Base-by-base conservation (phyloP, 805 yeast species). In the Starmerella lactis-condensi region DNA sequence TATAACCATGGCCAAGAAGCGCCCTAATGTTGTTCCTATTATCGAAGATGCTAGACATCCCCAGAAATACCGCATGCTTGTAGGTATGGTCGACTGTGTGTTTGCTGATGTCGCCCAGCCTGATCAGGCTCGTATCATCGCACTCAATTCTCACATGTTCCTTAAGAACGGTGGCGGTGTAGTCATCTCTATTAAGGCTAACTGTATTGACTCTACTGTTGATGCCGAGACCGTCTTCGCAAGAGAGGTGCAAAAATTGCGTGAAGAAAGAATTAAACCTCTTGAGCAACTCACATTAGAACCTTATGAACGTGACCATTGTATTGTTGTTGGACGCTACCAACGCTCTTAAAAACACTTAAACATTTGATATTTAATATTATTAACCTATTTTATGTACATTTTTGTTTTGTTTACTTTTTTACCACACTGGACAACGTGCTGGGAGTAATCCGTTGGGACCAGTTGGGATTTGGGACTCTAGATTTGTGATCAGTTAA, bases 51-150 rank as follows among this genome's bases (percentile, higher is more conserved):
- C 98, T 43, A 83, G 98, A 69, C 98, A 89, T 65, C 98, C 98
- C 54, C 98, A 89, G 60, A 89, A 89, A 64, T 89, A 89, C 75
- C 75, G 98, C 68, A 89, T 89, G 98, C 70, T 89, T 51, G 67
- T 89, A 42, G 93, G 95, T 52, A 89, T 89, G 98, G 98, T 89
- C 45, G 98, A 89, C 61, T 79, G 72, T 56, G 96, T 89, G 39
- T 89, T 89, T 54, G 98, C 98, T 41, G 98, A 89, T 69, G 98
- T 89, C 57, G 98, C 98, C 45, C 98, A 89, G 67, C 98, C 98
- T 26, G 98, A 89, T 65, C 98, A 89, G 67, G 98, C 98, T 48
- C 91, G 98, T 76, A 89, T 89, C 57, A 85, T 89, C 58, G 98
- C 96, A 32, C 72, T 89, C 57, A 89, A 89, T 72, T 75, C 96